Conservation (phyloP, 2,329 filamentous ascomycete genomes). For the Penicillium sp. region DNA sequence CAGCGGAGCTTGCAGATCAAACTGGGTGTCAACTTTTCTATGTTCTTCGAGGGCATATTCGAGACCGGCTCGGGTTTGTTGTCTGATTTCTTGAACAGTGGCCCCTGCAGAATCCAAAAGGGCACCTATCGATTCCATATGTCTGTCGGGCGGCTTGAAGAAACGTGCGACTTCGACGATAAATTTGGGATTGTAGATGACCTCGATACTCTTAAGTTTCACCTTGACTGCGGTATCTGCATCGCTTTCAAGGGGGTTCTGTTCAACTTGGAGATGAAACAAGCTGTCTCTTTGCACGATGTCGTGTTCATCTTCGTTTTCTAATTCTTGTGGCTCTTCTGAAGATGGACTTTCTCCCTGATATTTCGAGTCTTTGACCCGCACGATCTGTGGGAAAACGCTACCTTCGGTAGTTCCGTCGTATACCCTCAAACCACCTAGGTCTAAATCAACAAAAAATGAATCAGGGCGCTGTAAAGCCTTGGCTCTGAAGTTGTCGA, state of each 20-base stretch:
- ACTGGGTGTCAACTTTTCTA: conserved; percentile 93
- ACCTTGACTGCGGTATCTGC: conserved; percentile 87
- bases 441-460: conserved; percentile 78
- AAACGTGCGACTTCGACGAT: conserved; percentile 88
- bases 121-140: conserved; percentile 97
- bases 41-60: conserved; percentile 97
- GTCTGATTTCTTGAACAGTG: conserved; percentile 88
- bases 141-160: conserved; percentile 91
- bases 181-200: conserved; percentile 96
- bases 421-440: conserved; percentile 89
- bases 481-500: conserved; percentile 90
- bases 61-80: conserved; percentile 91
- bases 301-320: conserved; percentile 39
- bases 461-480: conserved; percentile 88
- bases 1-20: conserved; percentile 91
- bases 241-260: conserved; percentile 88
- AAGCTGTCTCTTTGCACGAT: conserved; percentile 66
- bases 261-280: conserved; percentile 88
- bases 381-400: conserved; percentile 89
- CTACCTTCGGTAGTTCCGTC: conserved; percentile 92
- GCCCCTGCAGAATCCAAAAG: conserved; percentile 94
- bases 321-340: conserved; percentile 41
- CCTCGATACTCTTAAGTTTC: conserved; percentile 91
- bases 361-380: conserved; percentile 79
- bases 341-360: conserved; percentile 31